phyloP scores from a whole-genome alignment of 768 basidiomycete genomes.

The Lactarius vividus region DNA sequence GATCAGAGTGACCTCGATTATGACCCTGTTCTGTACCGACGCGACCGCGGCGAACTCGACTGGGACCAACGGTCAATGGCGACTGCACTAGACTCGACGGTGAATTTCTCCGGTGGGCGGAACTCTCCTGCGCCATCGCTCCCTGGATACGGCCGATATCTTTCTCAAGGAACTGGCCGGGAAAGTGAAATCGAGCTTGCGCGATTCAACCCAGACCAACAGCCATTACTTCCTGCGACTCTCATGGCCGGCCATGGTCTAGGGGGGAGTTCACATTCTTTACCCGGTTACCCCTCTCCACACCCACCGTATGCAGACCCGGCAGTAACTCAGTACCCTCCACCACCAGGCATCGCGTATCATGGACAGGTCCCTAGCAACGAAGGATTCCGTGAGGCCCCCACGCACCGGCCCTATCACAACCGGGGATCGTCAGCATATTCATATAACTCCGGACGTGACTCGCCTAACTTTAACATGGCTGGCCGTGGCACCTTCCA shows the following conservation, averaged over 20 bases:
- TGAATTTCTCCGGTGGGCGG: slow-evolving; percentile 40
- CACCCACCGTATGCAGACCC: slow-evolving; percentile 29
- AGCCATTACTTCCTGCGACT: slow-evolving; percentile 51
- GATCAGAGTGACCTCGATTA: slow-evolving; percentile 79
- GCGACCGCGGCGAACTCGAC: slow-evolving; percentile 81
- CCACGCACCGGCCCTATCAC: slow-evolving; percentile 56
- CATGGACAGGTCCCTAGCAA: slow-evolving; percentile 40
- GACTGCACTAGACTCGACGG: slow-evolving; percentile 42
- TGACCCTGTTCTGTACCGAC: slow-evolving; percentile 72
- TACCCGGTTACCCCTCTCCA: slow-evolving; percentile 27
- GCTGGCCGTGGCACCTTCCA: slow-evolving; percentile 16
- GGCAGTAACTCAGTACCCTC: slow-evolving; percentile 34
- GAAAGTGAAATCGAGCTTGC: slow-evolving; percentile 52
- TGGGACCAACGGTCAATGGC: slow-evolving; percentile 83
- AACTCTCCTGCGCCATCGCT: slow-evolving; percentile 40
- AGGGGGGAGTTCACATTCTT: slow-evolving; percentile 11
- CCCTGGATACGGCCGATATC: slow-evolving; percentile 56
- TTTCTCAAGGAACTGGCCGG: slow-evolving; percentile 34
- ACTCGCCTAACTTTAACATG: slow-evolving; percentile 16
- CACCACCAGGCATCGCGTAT: slow-evolving; percentile 41
- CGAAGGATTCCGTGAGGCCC: slow-evolving; percentile 52
- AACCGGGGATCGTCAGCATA: slow-evolving; percentile 28
- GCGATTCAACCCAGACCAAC: slow-evolving; percentile 54
- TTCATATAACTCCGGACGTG: slow-evolving; percentile 28
- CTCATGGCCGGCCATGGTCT: slow-evolving; percentile 2